A percentile compares a stretch with the other conserved stretches of the same genome.
Conservation (phyloP, 495 filamentous ascomycete genomes). For the Annulohypoxylon moriforme region DNA sequence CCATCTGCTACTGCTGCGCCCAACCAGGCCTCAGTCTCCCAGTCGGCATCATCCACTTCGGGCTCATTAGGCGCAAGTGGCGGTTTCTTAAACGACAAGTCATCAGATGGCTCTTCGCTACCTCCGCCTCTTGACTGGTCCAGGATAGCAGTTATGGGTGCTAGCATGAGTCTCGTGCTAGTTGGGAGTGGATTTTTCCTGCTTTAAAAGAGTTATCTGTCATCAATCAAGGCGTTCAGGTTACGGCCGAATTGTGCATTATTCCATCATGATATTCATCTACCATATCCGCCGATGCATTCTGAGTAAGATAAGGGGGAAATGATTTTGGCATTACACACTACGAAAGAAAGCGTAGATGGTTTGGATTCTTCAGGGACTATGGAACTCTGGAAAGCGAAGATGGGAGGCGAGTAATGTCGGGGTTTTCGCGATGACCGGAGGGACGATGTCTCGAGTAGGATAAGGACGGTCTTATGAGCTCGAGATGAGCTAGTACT, state of each 20-base stretch:
- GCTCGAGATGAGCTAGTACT: background rate
- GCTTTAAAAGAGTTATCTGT: slow-evolving; percentile 32
- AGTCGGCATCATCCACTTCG: slow-evolving; percentile 44
- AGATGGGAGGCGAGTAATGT: background rate
- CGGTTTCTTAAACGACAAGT: slow-evolving; percentile 50
- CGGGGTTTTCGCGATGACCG: background rate
- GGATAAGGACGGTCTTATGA: background rate
- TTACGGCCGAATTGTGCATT: slow-evolving; percentile 16
- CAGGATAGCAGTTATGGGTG: slow-evolving; percentile 49
- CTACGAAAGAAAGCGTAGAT: slow-evolving; percentile 19
- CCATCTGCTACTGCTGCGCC: slow-evolving; percentile 61
- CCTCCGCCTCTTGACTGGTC: slow-evolving; percentile 50
- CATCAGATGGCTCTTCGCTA: slow-evolving; percentile 49
- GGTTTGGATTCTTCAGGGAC: background rate
- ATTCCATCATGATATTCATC: slow-evolving; percentile 6
- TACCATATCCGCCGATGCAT: slow-evolving; percentile 12
- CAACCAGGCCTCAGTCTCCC: slow-evolving; percentile 52
- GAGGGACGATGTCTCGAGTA: background rate
- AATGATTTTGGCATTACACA: slow-evolving; percentile 12
- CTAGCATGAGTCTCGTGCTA: slow-evolving; percentile 52
- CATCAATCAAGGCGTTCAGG: slow-evolving; percentile 21
- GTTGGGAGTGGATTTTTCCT: slow-evolving; percentile 57
- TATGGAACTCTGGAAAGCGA: slow-evolving; percentile 19
- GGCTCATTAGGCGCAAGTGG: slow-evolving; percentile 54
- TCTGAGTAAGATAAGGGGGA: slow-evolving; percentile 2